Conservation (phyloP, 2,329 filamentous ascomycete genomes). For the Thelonectria blattea region DNA sequence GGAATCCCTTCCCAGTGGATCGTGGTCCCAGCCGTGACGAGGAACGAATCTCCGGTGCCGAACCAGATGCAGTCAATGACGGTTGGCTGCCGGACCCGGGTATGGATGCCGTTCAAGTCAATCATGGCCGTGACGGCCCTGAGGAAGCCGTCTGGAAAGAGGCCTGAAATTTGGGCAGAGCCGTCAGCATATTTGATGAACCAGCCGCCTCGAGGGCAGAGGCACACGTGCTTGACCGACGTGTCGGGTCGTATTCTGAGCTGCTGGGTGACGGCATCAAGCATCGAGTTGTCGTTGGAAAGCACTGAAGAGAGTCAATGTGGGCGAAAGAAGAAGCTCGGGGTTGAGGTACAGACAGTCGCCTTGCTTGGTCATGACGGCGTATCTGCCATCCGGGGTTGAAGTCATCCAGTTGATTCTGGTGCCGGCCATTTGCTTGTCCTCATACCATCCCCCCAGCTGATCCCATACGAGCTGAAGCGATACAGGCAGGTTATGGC, state of each 20-base stretch:
- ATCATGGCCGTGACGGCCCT: background rate
- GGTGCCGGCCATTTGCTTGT: constrained; percentile 21
- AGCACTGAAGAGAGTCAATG: constrained; percentile 11
- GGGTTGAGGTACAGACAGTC: constrained; percentile 1
- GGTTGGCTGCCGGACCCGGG: constrained; percentile 3
- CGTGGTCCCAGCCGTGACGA: background rate
- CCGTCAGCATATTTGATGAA: constrained; percentile 17
- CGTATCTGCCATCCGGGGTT: constrained; percentile 10
- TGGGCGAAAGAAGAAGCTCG: background rate
- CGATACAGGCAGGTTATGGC: constrained; percentile 14
- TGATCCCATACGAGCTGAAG: constrained; percentile 19
- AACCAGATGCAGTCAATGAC: constrained; percentile 6
- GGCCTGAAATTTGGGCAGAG: constrained; percentile 10
- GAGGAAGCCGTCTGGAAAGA: constrained; percentile 17
- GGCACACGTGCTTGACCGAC: background rate
- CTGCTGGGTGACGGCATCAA: constrained; percentile 2
- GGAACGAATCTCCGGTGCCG: constrained; percentile 1
- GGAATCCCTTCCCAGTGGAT: constrained; percentile 9
- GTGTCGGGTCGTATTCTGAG: background rate
- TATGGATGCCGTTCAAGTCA: background rate
- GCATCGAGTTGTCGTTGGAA: constrained; percentile 11
- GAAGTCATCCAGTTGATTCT: constrained; percentile 16
- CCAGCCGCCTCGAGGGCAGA: constrained; percentile 22
- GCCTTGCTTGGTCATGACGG: constrained; percentile 20
- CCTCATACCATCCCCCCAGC: constrained; percentile 10